Percentiles rank a stretch among this genome's conserved stretches.
These are phyloP conservation scores for Aspergillus latus DNA, from an alignment of 2,329 filamentous ascomycete species.

Conservation along the genomic window DNA sequence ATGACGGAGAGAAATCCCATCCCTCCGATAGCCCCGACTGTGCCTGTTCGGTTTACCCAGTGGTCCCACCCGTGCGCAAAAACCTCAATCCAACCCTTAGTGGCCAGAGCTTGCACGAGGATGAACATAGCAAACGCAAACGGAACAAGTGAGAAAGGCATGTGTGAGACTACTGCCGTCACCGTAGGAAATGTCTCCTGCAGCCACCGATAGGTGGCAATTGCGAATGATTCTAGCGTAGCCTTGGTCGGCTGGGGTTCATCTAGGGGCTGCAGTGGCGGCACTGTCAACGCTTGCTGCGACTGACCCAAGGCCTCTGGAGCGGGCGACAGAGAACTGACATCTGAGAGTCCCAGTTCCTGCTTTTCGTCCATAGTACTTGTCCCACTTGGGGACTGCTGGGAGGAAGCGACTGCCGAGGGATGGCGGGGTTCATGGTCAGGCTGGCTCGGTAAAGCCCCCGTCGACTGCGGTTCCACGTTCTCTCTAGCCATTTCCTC, in stretches of 20 bases:
- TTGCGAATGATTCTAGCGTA: slow-evolving; percentile 56
- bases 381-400: background rate
- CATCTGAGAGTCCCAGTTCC: background rate
- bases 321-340: background rate
- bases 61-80: slow-evolving; percentile 73
- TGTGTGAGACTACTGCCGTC: slow-evolving; percentile 62
- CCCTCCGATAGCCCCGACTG: slow-evolving; percentile 66
- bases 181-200: slow-evolving; percentile 71
- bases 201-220: slow-evolving; percentile 55
- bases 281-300: background rate
- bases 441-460: background rate
- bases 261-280: background rate
- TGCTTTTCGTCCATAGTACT: slow-evolving; percentile 3
- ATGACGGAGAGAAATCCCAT: slow-evolving; percentile 73
- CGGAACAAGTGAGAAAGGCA: slow-evolving; percentile 67
- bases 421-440: background rate
- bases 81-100: slow-evolving; percentile 71
- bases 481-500: background rate
- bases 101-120: slow-evolving; percentile 69
- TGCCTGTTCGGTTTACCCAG: slow-evolving; percentile 69
- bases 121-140: slow-evolving; percentile 75
- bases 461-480: background rate
- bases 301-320: background rate
- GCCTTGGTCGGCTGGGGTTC: slow-evolving; percentile 20
- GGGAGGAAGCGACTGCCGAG: background rate